These are phyloP conservation scores for Scenedesmus sp. DNA, from an alignment of 163 green algal genomes.

Conservation along the genomic window DNA sequence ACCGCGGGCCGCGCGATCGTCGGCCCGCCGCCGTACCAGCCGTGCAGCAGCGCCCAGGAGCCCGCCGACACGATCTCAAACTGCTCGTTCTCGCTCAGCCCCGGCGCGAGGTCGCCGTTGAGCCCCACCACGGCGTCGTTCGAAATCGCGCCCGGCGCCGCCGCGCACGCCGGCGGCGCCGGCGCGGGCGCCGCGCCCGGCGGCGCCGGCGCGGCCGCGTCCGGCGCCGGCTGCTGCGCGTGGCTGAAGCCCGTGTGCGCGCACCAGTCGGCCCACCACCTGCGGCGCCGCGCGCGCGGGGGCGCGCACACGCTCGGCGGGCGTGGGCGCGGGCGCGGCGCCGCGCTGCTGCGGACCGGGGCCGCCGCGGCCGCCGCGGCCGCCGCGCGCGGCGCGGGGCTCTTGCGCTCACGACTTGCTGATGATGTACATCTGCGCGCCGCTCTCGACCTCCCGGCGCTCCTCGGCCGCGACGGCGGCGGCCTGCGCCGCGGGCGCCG, in stretches of 20 bases:
- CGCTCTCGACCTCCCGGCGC: background rate
- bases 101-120: background rate
- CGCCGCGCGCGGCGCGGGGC: too few species aligned
- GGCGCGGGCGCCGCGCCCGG: background rate
- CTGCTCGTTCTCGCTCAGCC: slow-evolving; percentile 44
- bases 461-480: slow-evolving; percentile 14
- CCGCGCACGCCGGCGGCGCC: background rate
- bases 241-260: slow-evolving; percentile 32
- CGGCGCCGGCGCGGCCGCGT: background rate
- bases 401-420: slow-evolving; percentile 18
- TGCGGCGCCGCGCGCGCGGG: background rate
- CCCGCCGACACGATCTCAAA: slow-evolving; percentile 46
- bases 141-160: slow-evolving; percentile 2
- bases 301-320: background rate
- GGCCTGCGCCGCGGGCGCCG: slow-evolving; percentile 24
- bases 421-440: slow-evolving; percentile 41
- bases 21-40: slow-evolving; percentile 50
- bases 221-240: slow-evolving; percentile 7
- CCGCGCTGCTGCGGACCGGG: background rate
- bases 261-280: slow-evolving; percentile 38
- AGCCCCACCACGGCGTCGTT: slow-evolving; percentile 18
- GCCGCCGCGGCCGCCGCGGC: background rate
- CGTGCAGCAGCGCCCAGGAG: slow-evolving; percentile 39
- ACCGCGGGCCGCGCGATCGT: slow-evolving; percentile 38
- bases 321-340: background rate